Evolutionary conservation across 2,329 filamentous ascomycete genomes (phyloP), one percentile per base, ranked within the genome.

Genomic region (Metarhizium anisopliae): DNA sequence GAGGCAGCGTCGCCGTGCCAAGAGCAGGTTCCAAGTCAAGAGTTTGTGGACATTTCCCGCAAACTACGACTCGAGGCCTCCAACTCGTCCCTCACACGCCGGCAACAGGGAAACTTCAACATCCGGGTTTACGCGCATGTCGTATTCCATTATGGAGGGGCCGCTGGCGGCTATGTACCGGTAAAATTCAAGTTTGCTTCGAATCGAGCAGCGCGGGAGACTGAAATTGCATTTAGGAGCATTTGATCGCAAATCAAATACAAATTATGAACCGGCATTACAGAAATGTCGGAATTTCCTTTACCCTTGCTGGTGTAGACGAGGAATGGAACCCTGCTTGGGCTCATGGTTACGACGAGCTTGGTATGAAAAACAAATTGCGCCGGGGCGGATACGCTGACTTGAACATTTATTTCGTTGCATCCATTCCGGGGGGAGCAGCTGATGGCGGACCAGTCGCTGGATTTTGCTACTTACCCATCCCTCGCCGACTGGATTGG

Each of bases 251-350:
- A n/a, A 0, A 1, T 2, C 13, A 43, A 6, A 43, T 43, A 6
- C 6, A 43, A 16, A 43, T 14, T 6, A 43, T 43, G 16, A 43
- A 43, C 40, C 3, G 2, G 4, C 40, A 43, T 6, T 43, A 43
- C 40, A 43, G 40, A 10, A 3, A 6, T 2, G 13, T 7, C 16
- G 40, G 40, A 14, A 43, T 43, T 14, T 43, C 40, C 6, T 43
- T 43, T 14, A 43, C 10, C 40, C 40, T 25, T 25, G 20, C 20
- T 20, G 2, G 2, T 20, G 20, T 20, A 20, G 20, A 20, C 20
- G 1, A 20, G 1, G 2, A 1, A 20, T 1, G 20, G 20, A 1
- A 20, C 20, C 20, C 20, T 20, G 2, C 1, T 0, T 25, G 20
- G 20, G 40, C 40, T n/a, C 0, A 3, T 6, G 40, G 40, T 3